Evolutionary conservation across 2,329 filamentous ascomycete genomes (phyloP), one percentile per base, ranked within the genome.

Genomic region (Samsoniella hepiali): DNA sequence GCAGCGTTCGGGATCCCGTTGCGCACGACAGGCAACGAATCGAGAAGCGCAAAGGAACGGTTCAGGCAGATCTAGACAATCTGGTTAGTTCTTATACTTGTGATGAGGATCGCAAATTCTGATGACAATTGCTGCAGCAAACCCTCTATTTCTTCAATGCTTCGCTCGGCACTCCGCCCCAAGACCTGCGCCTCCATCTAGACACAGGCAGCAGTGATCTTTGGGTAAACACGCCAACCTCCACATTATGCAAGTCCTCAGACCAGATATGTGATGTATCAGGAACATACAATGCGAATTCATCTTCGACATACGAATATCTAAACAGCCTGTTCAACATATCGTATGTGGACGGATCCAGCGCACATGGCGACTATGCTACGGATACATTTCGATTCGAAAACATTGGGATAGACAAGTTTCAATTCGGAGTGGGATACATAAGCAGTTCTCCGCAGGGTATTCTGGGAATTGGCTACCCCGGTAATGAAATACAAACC

Each of bases 391-490:
- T 96, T 63, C 78, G 76, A 5, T 79, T 93, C 60, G 87, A 84
- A 13, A 78, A 77, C 29, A 73, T 81, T 36, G 81, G 75, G 1
- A 68, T 93, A 38, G 67, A 79, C 3, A 74, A 78, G 63, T 77
- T 92, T 62, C 88, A 93, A 70, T 91, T 93, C 69, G 90, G 90
- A 65, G 80, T 93, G 65, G 90, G 90, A 49, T 91, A 93, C 71
- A 72, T 71, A 8, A 86, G 83, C 72, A 77, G 79, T 9, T 83
- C 84, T 7, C 65, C 76, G 60, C 85, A 96, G 73, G 91, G 91
- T 45, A 91, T 98, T 49, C 75, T 97, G 27, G 93, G 93, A 22
- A 89, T 98, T 65, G 93, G 93, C 7, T 97, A 97, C 73, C 73
- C 83, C 0, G 74, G 82, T 67, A 95, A 96, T 73, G 93, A 97